These are phyloP conservation scores for Pythium periplocum DNA, from an alignment of 352 stramenopile genomes.

Conservation along the genomic window DNA sequence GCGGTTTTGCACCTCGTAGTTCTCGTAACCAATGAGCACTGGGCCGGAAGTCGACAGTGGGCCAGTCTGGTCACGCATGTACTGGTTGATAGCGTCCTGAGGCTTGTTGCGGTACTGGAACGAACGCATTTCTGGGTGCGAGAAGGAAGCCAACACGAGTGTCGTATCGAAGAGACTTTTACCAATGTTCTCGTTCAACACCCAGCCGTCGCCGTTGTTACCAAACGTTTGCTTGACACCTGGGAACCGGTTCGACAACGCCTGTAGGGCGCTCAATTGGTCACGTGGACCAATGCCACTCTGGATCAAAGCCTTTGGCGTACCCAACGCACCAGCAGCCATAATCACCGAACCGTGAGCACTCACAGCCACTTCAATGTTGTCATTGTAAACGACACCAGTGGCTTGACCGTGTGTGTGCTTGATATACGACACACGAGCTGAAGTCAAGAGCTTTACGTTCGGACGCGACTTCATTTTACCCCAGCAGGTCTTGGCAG, in stretches of 20 bases:
- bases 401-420: slow-evolving; percentile 36
- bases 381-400: slow-evolving; percentile 43
- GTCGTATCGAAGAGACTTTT: slow-evolving; percentile 58
- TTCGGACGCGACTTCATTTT: slow-evolving; percentile 43
- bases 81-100: slow-evolving; percentile 41
- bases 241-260: slow-evolving; percentile 28
- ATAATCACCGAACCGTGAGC: slow-evolving; percentile 63
- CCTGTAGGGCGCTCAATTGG: slow-evolving; percentile 43
- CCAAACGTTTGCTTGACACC: slow-evolving; percentile 16
- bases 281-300: slow-evolving; percentile 61
- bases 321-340: slow-evolving; percentile 52
- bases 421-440: slow-evolving; percentile 48
- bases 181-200: slow-evolving; percentile 52
- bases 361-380: slow-evolving; percentile 27
- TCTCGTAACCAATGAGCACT: slow-evolving; percentile 57
- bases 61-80: slow-evolving; percentile 35
- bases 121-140: slow-evolving; percentile 46
- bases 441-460: slow-evolving; percentile 41
- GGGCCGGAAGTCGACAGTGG: slow-evolving; percentile 38
- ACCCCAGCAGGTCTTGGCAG: slow-evolving; percentile 45
- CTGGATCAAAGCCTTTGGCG: slow-evolving; percentile 79
- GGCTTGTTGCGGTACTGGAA: slow-evolving; percentile 29
- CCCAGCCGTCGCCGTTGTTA: slow-evolving; percentile 17
- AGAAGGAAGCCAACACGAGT: slow-evolving; percentile 38
- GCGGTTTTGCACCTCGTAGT: slow-evolving; percentile 40